Conservation (phyloP, 2,329 filamentous ascomycete species). For the Eutypella sp. region DNA sequence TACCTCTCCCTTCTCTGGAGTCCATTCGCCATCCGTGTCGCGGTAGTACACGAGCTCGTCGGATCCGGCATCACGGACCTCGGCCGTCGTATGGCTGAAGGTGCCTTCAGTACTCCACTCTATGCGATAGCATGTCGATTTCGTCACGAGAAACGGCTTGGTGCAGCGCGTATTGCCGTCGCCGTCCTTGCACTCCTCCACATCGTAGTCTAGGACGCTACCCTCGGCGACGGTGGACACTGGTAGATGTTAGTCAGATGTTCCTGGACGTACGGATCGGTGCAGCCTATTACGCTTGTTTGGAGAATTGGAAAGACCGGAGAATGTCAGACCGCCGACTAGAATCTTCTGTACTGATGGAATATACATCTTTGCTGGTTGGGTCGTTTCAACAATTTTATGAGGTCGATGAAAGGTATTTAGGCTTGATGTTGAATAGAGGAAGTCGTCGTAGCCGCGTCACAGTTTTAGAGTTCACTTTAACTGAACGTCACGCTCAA, state of each 20-base stretch:
- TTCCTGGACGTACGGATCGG: background rate
- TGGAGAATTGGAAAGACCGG: constrained; percentile 9
- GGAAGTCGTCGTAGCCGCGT: no score
- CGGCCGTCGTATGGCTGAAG: constrained; percentile 30
- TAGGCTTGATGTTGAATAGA: background rate
- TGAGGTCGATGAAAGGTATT: background rate
- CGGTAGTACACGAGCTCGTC: constrained; percentile 39
- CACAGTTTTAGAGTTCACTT: no score
- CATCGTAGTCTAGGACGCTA: constrained; percentile 35
- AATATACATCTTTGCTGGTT: constrained; percentile 25
- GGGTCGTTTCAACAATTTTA: background rate
- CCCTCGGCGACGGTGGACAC: constrained; percentile 26
- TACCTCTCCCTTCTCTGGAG: constrained; percentile 36
- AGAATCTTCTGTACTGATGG: constrained; percentile 23
- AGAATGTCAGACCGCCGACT: constrained; percentile 22
- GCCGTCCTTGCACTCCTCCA: constrained; percentile 35
- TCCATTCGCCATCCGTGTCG: constrained; percentile 42
- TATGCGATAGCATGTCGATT: constrained; percentile 35
- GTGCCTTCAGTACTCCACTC: constrained; percentile 35
- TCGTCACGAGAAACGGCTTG: constrained; percentile 34
- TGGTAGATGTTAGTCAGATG: constrained; percentile 5
- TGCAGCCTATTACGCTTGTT: constrained; percentile 12
- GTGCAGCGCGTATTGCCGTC: constrained; percentile 35
- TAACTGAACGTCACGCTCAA: no score
- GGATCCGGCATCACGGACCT: constrained; percentile 25